These are phyloP conservation scores for Naematelia encephala DNA, from an alignment of 768 basidiomycete genomes.

Conservation along the genomic window DNA sequence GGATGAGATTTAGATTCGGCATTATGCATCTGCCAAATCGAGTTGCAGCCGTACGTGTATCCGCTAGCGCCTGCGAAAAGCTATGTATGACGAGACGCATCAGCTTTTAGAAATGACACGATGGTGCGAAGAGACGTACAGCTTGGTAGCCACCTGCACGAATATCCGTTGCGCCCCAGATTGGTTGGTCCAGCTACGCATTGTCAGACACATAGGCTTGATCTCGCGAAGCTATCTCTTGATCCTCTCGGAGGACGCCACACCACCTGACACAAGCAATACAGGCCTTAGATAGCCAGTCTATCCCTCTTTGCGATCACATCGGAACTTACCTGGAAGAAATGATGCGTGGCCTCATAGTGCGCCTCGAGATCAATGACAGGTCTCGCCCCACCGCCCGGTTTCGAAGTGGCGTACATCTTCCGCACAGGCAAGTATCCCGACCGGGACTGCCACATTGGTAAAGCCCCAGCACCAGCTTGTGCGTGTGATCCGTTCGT, in stretches of 20 bases:
- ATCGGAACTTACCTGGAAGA: constrained; percentile 6
- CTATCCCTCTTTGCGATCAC: no score
- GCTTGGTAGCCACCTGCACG: constrained; percentile 20
- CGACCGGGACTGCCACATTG: constrained; percentile 4
- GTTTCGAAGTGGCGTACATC: constrained; percentile 8
- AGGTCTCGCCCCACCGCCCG: constrained; percentile 5
- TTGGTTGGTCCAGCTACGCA: background rate
- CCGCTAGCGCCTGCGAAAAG: constrained; percentile 14
- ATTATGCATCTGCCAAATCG: constrained; percentile 24
- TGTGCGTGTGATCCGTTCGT: background rate
- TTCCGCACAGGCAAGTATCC: constrained; percentile 6
- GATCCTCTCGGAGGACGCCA: no score
- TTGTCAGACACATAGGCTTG: no score
- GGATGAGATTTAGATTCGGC: constrained; percentile 16
- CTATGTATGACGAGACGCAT: constrained; percentile 5
- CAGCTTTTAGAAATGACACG: constrained; percentile 10
- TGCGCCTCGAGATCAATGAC: constrained; percentile 21
- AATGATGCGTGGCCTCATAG: constrained; percentile 18
- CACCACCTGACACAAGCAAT: background rate
- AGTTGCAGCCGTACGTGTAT: constrained; percentile 22
- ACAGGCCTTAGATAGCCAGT: background rate
- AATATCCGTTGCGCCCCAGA: constrained; percentile 20
- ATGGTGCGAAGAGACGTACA: constrained; percentile 4
- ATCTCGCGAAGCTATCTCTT: no score
- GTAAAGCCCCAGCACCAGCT: background rate